Conservation (phyloP, 75 land plant species). For the Picea glauca region DNA sequence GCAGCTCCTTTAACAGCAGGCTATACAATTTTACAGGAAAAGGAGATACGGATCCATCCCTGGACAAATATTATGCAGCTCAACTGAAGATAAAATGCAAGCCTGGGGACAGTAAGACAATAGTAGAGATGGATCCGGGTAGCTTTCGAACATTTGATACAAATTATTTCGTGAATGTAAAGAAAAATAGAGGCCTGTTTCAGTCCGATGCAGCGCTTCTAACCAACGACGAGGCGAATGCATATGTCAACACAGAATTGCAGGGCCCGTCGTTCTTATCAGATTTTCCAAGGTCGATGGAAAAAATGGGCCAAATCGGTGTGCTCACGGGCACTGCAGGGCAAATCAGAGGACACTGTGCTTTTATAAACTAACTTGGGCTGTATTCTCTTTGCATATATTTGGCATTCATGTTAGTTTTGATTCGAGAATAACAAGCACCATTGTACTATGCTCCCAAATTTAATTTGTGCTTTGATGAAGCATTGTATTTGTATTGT, state of each 20-base stretch:
- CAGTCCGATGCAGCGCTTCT: constrained; percentile 50
- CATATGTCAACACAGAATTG: constrained; percentile 22
- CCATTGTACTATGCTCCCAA: no score
- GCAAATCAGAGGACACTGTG: constrained; percentile 56
- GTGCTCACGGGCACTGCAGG: constrained; percentile 52
- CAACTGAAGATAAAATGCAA: constrained; percentile 41
- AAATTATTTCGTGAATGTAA: constrained; percentile 35
- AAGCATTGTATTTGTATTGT: no score
- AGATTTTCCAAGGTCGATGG: constrained; percentile 62
- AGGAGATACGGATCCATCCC: constrained; percentile 48
- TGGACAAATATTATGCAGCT: constrained; percentile 47
- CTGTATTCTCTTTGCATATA: not conserved
- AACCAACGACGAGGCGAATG: constrained; percentile 16
- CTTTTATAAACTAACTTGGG: constrained; percentile 22
- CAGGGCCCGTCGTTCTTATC: constrained; percentile 32
- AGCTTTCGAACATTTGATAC: constrained; percentile 49
- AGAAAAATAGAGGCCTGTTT: constrained; percentile 51
- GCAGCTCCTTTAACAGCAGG: constrained; percentile 34
- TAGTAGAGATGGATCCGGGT: constrained; percentile 62
- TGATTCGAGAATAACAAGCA: no score
- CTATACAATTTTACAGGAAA: constrained; percentile 67
- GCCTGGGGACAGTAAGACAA: constrained; percentile 22
- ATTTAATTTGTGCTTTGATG: no score
- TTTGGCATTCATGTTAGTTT: no score
- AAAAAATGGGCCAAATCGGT: constrained; percentile 63